These are phyloP conservation scores for Aurinia saxatilis DNA, from an alignment of 345 rosid species.

Conservation along the genomic window DNA sequence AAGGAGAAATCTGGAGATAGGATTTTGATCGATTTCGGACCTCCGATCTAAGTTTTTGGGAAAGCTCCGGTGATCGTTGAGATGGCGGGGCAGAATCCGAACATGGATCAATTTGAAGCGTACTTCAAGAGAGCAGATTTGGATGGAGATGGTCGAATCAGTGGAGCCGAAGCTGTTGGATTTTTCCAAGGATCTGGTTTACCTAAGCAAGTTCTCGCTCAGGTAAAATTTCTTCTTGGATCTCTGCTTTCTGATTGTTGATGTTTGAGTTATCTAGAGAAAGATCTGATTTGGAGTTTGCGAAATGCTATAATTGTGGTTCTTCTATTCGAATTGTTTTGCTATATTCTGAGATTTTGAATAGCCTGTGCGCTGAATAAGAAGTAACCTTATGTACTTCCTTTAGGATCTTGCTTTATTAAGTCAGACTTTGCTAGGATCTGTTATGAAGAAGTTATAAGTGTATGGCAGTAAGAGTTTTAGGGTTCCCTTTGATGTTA, in stretches of 20 bases:
- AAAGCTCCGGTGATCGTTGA: constrained; percentile 10
- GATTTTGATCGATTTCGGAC: constrained; percentile 20
- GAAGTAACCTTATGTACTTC: background rate
- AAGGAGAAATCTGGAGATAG: constrained; percentile 18
- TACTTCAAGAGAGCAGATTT: constrained; percentile 91
- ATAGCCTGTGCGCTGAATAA: background rate
- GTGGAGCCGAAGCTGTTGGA: constrained; percentile 84
- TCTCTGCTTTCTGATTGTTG: constrained; percentile 15
- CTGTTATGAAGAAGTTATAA: background rate
- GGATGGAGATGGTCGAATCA: constrained; percentile 90
- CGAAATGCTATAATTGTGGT: background rate
- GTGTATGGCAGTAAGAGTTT: background rate
- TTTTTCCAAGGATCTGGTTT: constrained; percentile 92
- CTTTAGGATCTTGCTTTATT: background rate
- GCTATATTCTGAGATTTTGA: background rate
- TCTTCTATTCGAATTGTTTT: background rate
- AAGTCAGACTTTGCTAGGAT: constrained; percentile 12
- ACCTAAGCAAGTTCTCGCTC: constrained; percentile 84
- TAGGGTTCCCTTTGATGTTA: background rate
- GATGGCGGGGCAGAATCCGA: constrained; percentile 50
- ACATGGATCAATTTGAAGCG: constrained; percentile 74
- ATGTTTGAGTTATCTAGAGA: background rate
- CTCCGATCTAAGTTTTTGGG: constrained; percentile 2
- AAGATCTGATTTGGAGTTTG: constrained; percentile 24
- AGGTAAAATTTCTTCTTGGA: constrained; percentile 35